Evolutionary conservation across 352 stramenopile genomes (phyloP), one percentile per base, ranked within the genome.

Genomic region (Phytophthora rubi): DNA sequence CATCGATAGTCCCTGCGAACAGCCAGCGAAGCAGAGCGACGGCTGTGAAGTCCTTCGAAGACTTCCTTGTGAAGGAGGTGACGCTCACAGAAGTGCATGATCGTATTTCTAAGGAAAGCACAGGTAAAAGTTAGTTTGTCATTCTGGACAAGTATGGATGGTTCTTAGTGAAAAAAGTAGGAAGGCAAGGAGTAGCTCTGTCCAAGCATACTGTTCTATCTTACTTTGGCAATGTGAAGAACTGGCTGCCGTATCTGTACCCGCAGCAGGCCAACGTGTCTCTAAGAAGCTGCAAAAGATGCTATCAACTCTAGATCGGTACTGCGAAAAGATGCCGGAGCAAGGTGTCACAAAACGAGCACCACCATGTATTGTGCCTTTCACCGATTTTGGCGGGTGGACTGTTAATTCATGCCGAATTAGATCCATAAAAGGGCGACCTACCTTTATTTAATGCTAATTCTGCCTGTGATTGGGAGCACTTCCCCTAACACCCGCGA

Each of bases 131-230:
- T 26, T 26, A 26, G 18, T 21, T 47, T 47, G 39, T 47, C 39
- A 18, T 47, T 18, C 39, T 47, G 13, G 39, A 47, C 16, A 47
- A 47, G 12, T 18, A 47, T 47, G 39, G 39, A 12, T 47, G 39
- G 39, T 47, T 47, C 15, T 21, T 47, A 47, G 39, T 47, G 15
- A 47, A 47, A 47, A 45, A 47, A 47, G 33, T 47, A 47, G 39
- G 39, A 47, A 47, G 39, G 39, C 39, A 47, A 47, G 39, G 39
- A 47, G 39, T 47, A 47, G 12, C 39, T 47, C 12, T 47, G 39
- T 47, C 13, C 13, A 18, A 18, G 13, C 18, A 47, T 12, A 47
- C 39, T 45, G 37, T 45, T 5, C 15, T n/a, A 5, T 18, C 12
- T 45, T 47, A 18, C 13, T 47, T 47, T n/a, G 15, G 39, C 39